These are phyloP conservation scores for Cordyceps fumosorosea DNA, from an alignment of 2,329 filamentous ascomycete genomes.

Conservation along the genomic window DNA sequence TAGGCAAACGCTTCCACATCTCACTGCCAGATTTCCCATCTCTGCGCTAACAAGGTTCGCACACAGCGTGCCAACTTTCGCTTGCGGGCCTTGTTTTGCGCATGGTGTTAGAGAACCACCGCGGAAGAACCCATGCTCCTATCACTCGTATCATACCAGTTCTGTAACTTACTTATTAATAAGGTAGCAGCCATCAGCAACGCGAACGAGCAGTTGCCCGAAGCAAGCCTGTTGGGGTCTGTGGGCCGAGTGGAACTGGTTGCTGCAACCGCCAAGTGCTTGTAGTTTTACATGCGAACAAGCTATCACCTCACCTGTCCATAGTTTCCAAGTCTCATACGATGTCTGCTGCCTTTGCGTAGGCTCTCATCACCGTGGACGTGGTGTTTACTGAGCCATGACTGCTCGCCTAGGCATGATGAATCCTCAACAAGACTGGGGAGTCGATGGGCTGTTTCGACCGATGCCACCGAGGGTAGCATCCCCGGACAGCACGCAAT, in stretches of 20 bases:
- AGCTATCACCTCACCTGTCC: neutral
- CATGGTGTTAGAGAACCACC: neutral
- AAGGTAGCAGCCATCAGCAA: neutral
- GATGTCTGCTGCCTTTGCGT: too few species aligned
- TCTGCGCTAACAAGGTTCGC: neutral
- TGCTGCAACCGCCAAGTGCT: neutral
- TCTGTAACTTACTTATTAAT: too few species aligned
- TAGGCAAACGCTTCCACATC: neutral
- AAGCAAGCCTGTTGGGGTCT: neutral
- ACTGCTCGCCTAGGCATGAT: too few species aligned
- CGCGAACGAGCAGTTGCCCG: neutral
- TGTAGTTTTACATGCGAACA: neutral
- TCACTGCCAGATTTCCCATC: neutral
- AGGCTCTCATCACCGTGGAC: too few species aligned
- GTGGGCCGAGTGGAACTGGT: neutral
- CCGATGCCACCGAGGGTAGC: neutral
- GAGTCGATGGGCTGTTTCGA: too few species aligned
- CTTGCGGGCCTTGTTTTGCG: neutral
- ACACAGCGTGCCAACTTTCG: neutral
- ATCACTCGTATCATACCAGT: neutral
- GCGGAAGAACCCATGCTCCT: neutral
- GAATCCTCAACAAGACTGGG: too few species aligned
- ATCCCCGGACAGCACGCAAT: neutral
- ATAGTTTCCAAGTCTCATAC: neutral
- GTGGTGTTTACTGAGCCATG: too few species aligned